Conservation (phyloP, 2,329 filamentous ascomycete genomes). For the Metarhizium robertsii region DNA sequence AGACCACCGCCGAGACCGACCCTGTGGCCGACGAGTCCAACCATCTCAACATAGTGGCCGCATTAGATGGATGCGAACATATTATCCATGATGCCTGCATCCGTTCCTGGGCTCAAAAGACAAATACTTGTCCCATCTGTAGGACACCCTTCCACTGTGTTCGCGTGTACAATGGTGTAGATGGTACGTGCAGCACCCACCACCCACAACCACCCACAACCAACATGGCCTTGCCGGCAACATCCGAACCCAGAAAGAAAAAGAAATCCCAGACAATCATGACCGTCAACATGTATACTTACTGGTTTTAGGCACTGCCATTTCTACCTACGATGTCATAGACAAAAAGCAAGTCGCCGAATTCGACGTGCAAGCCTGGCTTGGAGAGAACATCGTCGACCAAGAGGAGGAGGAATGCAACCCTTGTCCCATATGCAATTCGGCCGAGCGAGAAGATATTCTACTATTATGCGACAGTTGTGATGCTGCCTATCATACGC, state of each 20-base stretch:
- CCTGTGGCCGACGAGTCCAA: constrained; percentile 18
- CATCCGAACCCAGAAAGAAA: too few relatives aligned
- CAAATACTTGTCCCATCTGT: constrained; percentile 97
- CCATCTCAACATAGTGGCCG: constrained; percentile 40
- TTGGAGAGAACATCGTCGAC: constrained; percentile 59
- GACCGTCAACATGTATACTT: not conserved
- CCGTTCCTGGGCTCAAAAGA: constrained; percentile 88
- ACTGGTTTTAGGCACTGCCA: constrained; percentile 35
- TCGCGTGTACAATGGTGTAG: constrained; percentile 68
- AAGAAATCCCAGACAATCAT: too few relatives aligned
- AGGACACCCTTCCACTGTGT: constrained; percentile 86
- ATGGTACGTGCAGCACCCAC: constrained; percentile 51
- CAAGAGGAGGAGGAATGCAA: constrained; percentile 58
- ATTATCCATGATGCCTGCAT: constrained; percentile 88
- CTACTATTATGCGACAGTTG: constrained; percentile 88
- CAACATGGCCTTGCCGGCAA: not conserved
- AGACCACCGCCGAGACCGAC: constrained; percentile 4
- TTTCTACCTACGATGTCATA: constrained; percentile 57
- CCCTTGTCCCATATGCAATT: constrained; percentile 78
- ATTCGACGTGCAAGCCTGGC: constrained; percentile 66
- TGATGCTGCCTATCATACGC: constrained; percentile 81
- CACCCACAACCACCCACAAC: constrained; percentile 4
- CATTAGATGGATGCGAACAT: constrained; percentile 74
- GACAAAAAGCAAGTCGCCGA: constrained; percentile 87
- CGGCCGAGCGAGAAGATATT: constrained; percentile 70